A percentile compares a stretch with the other conserved stretches of the same genome.
Conservation (phyloP, 169 alveolate genomes). For the Eimeria maxima region DNA sequence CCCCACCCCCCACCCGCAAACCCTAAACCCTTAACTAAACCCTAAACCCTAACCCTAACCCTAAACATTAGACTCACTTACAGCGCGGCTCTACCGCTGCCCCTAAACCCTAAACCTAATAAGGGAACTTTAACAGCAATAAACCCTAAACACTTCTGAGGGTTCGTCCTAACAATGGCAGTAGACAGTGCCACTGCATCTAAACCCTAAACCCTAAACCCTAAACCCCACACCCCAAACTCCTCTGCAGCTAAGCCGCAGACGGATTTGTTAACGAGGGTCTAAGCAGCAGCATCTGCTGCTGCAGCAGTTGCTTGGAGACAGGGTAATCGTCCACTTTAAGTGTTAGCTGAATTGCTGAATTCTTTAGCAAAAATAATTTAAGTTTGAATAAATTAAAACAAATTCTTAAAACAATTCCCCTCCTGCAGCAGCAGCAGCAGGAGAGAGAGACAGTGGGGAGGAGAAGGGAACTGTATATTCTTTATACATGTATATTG, state of each 20-base stretch:
- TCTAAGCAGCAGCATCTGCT: neutral
- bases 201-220: neutral
- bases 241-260: neutral
- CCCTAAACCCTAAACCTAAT: no score
- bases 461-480: no score
- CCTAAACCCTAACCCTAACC: conserved; percentile 30
- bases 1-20: neutral
- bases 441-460: no score
- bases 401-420: neutral
- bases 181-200: neutral
- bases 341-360: no score
- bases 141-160: neutral
- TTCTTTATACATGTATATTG: no score
- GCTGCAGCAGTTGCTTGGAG: neutral
- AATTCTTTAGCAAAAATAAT: no score
- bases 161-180: neutral
- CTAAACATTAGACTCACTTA: neutral
- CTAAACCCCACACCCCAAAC: neutral
- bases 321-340: no score
- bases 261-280: neutral
- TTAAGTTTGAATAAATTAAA: no score
- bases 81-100: neutral
- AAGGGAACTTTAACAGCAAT: neutral
- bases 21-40: conserved; percentile 35
- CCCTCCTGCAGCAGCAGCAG: neutral